These are phyloP conservation scores for Myochromella boudieri DNA, from an alignment of 768 basidiomycete species.

Conservation along the genomic window DNA sequence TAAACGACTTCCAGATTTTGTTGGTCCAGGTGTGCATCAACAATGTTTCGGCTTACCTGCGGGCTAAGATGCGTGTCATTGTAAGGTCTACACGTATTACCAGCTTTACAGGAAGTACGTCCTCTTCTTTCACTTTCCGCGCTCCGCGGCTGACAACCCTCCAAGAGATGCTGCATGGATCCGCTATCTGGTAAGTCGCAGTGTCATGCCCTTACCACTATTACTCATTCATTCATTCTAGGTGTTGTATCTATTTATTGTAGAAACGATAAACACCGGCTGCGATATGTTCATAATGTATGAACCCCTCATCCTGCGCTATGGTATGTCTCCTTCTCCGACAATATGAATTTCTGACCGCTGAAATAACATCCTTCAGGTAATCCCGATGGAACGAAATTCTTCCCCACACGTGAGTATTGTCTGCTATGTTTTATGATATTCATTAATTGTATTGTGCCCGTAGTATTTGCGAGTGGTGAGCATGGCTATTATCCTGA, in stretches of 20 bases:
- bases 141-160: neutral
- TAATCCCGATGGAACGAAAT: constrained; percentile 12
- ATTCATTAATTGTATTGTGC: neutral
- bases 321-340: constrained; percentile 23
- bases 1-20: constrained; percentile 22
- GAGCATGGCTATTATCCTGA: constrained; percentile 8
- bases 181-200: constrained; percentile 27
- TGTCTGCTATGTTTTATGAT: neutral
- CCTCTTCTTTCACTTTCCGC: neutral
- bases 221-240: constrained; percentile 6
- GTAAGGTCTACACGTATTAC: constrained; percentile 33
- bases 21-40: constrained; percentile 24
- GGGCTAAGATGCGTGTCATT: neutral
- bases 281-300: constrained; percentile 37
- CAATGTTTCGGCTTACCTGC: neutral
- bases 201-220: neutral
- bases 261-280: constrained; percentile 36
- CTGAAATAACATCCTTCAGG: constrained; percentile 1
- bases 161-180: constrained; percentile 31
- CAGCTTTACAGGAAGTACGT: constrained; percentile 32
- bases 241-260: constrained; percentile 32
- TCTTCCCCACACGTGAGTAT: constrained; percentile 28
- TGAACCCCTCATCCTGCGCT: constrained; percentile 37
- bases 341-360: neutral
- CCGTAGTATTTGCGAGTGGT: constrained; percentile 31